Base-by-base conservation (phyloP, 192 early-diverging fungal species). In the Coemansia sp. region DNA sequence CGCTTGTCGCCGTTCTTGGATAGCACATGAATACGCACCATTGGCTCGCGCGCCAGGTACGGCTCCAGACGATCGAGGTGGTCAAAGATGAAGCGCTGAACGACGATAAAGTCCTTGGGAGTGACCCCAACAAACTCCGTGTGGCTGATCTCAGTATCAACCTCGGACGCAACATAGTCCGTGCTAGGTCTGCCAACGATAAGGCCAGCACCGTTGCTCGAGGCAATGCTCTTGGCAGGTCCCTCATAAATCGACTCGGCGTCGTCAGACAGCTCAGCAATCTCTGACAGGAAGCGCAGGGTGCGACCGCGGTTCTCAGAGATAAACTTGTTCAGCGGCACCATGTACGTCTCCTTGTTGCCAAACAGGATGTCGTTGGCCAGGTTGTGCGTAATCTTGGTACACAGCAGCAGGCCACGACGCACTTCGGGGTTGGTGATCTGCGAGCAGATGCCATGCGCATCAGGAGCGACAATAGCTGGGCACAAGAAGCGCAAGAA, bases 401-500 rank as follows among this genome's bases (percentile, higher is more conserved):
- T 97, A 46, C 91, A 91, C 38, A 98, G 82, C 47, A 99, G 76
- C 50, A 96, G 80, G 44, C 97, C 95, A 65, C 97, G 90, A 22
- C 92, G 88, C 49, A 97, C 83, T 38, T 95, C 91, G 44, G 90
- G 88, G 52, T 83, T 76, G 36, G 87, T 82, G 33, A 90, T 87
- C 36, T 88, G 83, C 15, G 83, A 72, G 62, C 95, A 80, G 36
- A 98, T 81, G 4, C 90, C 92, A 71, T 93, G 92, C 12, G 85
- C 78, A 74, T 97, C 95, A 15, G 97, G 97, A 6, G 95, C 89
- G 6, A 96, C 95, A 75, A 99, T 97, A 9, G 93, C 94, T 3
- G 96, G 97, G 71, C 95, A 95, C 67, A 98, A 87, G 89, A 98
- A 97, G 10, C 97, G 91, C 73, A 99, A 80, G 74, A 99, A 99